phyloP scores from a whole-genome alignment of 495 filamentous ascomycete genomes.

The Sordaria brevicollis region DNA sequence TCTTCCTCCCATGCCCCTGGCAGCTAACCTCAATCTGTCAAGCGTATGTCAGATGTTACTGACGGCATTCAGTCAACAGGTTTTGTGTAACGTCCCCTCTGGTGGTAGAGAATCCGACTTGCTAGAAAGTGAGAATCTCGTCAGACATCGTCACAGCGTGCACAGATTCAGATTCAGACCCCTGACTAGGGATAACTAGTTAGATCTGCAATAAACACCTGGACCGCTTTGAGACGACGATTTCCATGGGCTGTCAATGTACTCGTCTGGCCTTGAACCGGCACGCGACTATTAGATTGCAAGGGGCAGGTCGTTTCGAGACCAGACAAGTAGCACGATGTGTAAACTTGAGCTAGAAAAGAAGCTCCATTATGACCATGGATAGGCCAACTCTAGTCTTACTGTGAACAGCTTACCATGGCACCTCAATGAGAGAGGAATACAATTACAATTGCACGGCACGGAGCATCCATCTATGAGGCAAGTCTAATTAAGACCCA shows the following conservation, averaged over 20 bases:
- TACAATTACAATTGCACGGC: neutral
- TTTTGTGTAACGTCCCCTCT: neutral
- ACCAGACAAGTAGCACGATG: too few species aligned
- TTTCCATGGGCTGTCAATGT: neutral
- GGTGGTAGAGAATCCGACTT: neutral
- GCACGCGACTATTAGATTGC: too few species aligned
- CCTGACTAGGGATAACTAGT: neutral
- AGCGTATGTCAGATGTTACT: neutral
- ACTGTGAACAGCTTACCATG: neutral
- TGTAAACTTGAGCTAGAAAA: too few species aligned
- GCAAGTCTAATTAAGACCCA: neutral
- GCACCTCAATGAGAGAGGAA: neutral
- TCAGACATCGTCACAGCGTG: neutral
- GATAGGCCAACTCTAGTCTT: too few species aligned
- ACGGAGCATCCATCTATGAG: neutral
- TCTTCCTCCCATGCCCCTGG: neutral
- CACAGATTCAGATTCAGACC: neutral
- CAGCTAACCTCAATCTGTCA: neutral
- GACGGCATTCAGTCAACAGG: neutral
- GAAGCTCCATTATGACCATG: too few species aligned
- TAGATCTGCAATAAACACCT: neutral
- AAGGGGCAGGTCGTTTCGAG: too few species aligned
- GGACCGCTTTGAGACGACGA: neutral
- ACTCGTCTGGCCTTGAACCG: too few species aligned
- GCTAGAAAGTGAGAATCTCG: neutral